Evolutionary conservation across 495 filamentous ascomycete species (phyloP).

Genomic region (Paragyromitra xinjiangensis): DNA sequence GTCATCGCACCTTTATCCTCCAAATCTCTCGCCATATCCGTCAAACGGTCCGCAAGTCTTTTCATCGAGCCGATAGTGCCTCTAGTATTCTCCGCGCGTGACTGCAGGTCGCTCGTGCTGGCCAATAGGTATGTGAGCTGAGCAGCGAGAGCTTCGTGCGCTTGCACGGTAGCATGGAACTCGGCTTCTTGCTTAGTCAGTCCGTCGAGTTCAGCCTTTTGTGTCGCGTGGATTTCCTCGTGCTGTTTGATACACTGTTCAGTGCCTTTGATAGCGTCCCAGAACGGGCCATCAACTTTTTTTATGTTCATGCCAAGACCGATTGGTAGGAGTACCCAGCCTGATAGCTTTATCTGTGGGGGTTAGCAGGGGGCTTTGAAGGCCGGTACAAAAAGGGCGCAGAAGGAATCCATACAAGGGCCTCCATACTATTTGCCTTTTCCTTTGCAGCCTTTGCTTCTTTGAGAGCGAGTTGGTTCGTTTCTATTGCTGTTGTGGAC

Average conservation of each 20-base stretch:
- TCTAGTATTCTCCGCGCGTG: constrained; percentile 24
- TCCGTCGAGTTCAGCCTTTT: constrained; percentile 32
- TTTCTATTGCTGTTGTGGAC: constrained; percentile 27
- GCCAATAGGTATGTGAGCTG: constrained; percentile 32
- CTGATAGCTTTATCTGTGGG: constrained; percentile 48
- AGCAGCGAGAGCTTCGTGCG: constrained; percentile 36
- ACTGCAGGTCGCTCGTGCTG: constrained; percentile 1
- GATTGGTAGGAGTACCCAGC: constrained; percentile 52
- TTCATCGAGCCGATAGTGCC: constrained; percentile 31
- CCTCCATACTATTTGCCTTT: constrained; percentile 48
- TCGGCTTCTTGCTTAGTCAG: constrained; percentile 31
- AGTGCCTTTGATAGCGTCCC: constrained; percentile 40
- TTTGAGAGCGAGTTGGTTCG: constrained; percentile 34
- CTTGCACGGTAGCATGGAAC: constrained; percentile 29
- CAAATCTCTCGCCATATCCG: constrained; percentile 40
- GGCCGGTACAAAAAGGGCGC: neutral
- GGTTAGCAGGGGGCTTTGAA: neutral
- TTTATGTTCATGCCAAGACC: constrained; percentile 48
- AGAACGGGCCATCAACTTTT: constrained; percentile 42
- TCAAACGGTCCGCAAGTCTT: constrained; percentile 9
- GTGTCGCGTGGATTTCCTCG: constrained; percentile 30
- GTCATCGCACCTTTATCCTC: constrained; percentile 50
- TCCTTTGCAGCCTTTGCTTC: constrained; percentile 35
- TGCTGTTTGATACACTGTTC: constrained; percentile 37
- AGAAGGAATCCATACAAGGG: constrained; percentile 36